These are phyloP conservation scores for Hericium erinaceus DNA, from an alignment of 768 basidiomycete species.

Conservation along the genomic window DNA sequence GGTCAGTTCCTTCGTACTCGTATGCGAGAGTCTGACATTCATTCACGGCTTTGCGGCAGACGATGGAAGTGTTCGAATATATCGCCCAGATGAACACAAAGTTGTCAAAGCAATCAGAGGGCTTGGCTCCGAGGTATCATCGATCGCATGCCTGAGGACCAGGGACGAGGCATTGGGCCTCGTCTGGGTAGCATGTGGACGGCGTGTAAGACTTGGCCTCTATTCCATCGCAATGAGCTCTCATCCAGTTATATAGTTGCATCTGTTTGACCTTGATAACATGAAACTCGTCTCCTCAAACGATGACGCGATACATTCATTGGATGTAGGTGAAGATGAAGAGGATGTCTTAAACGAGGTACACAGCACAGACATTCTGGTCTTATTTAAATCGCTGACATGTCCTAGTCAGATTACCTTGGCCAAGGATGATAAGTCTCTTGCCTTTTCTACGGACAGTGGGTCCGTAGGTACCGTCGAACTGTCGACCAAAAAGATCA, in stretches of 20 bases:
- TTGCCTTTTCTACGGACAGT: slow-evolving; percentile 66
- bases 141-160: slow-evolving; percentile 38
- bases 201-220: slow-evolving; percentile 31
- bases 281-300: slow-evolving; percentile 44
- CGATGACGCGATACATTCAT: slow-evolving; percentile 35
- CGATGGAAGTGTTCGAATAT: slow-evolving; percentile 14
- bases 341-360: slow-evolving; percentile 68
- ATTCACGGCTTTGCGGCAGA: slow-evolving; percentile 42
- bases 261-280: slow-evolving; percentile 36
- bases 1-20: slow-evolving; percentile 40
- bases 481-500: slow-evolving; percentile 36
- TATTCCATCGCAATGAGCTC: neutral
- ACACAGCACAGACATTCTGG: slow-evolving; percentile 15
- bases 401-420: slow-evolving; percentile 52
- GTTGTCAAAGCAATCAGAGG: slow-evolving; percentile 12
- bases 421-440: slow-evolving; percentile 37
- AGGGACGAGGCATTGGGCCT: slow-evolving; percentile 26
- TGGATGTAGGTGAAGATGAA: slow-evolving; percentile 42
- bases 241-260: slow-evolving; percentile 9
- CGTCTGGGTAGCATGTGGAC: slow-evolving; percentile 62
- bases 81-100: slow-evolving; percentile 5
- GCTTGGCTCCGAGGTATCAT: slow-evolving; percentile 49
- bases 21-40: neutral
- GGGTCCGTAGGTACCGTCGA: slow-evolving; percentile 63
- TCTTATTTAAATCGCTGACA: slow-evolving; percentile 14